Conservation (phyloP, 495 filamentous ascomycete species). For the Daldinia concentrica region DNA sequence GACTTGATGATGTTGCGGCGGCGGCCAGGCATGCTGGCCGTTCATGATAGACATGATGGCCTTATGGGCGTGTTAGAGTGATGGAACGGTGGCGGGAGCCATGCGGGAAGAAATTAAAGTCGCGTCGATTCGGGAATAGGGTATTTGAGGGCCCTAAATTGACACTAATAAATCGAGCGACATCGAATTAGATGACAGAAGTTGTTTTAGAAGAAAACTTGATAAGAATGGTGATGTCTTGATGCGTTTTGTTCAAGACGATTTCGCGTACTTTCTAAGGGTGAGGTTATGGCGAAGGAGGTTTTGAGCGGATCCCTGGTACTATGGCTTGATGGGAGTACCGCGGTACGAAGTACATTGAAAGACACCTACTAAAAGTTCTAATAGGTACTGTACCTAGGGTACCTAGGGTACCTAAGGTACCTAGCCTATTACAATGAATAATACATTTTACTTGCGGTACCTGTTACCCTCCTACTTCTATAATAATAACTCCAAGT, state of each 20-base stretch:
- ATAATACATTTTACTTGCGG: neutral
- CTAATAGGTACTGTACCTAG: too few species aligned
- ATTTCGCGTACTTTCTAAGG: slow-evolving; percentile 55
- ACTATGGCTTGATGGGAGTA: neutral
- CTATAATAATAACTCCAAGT: neutral
- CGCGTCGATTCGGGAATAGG: slow-evolving; percentile 55
- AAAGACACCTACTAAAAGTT: too few species aligned
- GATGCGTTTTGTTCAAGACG: slow-evolving; percentile 53
- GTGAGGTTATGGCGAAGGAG: slow-evolving; percentile 54
- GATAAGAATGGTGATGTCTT: slow-evolving; percentile 50
- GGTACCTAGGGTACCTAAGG: too few species aligned
- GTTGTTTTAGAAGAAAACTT: slow-evolving; percentile 43
- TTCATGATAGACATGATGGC: slow-evolving; percentile 62
- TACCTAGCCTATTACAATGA: neutral
- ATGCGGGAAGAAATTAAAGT: slow-evolving; percentile 58
- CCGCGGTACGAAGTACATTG: slow-evolving; percentile 7
- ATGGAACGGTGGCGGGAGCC: slow-evolving; percentile 52
- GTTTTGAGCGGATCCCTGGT: slow-evolving; percentile 48
- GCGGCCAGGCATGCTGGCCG: slow-evolving; percentile 59
- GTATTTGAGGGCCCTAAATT: slow-evolving; percentile 50
- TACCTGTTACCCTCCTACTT: neutral
- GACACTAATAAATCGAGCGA: slow-evolving; percentile 52
- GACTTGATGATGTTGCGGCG: slow-evolving; percentile 47
- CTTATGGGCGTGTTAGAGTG: slow-evolving; percentile 47
- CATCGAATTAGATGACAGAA: slow-evolving; percentile 53